Evolutionary conservation across 768 basidiomycete species (phyloP).

Genomic region (Hygrocybe punicea): DNA sequence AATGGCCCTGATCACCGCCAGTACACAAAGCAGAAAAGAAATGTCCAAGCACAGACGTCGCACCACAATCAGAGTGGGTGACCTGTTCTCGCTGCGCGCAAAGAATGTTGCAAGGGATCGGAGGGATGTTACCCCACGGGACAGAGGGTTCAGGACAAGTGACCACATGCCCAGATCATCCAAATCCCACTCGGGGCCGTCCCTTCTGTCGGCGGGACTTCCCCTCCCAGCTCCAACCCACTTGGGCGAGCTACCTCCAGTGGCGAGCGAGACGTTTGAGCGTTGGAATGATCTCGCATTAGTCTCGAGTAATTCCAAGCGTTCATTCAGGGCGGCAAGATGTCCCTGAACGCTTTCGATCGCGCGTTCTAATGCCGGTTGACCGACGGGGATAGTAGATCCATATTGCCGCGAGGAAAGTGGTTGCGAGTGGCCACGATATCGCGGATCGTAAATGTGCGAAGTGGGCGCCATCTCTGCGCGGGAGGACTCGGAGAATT

Average conservation of each 20-base stretch:
- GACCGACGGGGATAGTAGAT: constrained; percentile 45
- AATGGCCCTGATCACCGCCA: constrained; percentile 52
- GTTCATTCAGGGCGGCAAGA: constrained; percentile 76
- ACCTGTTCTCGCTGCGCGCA: constrained; percentile 53
- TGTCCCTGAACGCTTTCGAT: constrained; percentile 79
- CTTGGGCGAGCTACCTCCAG: constrained; percentile 39
- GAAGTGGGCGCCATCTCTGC: constrained; percentile 38
- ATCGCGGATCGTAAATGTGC: constrained; percentile 35
- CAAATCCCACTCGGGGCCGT: constrained; percentile 56
- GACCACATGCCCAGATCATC: constrained; percentile 86
- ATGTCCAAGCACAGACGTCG: constrained; percentile 75
- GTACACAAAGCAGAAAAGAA: constrained; percentile 64
- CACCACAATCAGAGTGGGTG: constrained; percentile 64
- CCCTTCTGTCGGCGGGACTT: constrained; percentile 39
- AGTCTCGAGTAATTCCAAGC: constrained; percentile 68
- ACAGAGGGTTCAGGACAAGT: constrained; percentile 59
- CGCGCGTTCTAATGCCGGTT: constrained; percentile 63
- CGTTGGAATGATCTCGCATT: constrained; percentile 39
- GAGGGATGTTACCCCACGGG: constrained; percentile 47
- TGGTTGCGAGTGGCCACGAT: constrained; percentile 34
- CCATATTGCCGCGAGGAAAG: constrained; percentile 35
- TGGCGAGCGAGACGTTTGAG: constrained; percentile 41
- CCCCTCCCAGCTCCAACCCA: constrained; percentile 39
- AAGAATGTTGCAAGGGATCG: constrained; percentile 57
- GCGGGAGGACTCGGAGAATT: constrained; percentile 41